Evolutionary conservation across 139 green algal species (phyloP), one percentile per base, ranked within the genome.

Genomic region (Dunaliella primolecta): DNA sequence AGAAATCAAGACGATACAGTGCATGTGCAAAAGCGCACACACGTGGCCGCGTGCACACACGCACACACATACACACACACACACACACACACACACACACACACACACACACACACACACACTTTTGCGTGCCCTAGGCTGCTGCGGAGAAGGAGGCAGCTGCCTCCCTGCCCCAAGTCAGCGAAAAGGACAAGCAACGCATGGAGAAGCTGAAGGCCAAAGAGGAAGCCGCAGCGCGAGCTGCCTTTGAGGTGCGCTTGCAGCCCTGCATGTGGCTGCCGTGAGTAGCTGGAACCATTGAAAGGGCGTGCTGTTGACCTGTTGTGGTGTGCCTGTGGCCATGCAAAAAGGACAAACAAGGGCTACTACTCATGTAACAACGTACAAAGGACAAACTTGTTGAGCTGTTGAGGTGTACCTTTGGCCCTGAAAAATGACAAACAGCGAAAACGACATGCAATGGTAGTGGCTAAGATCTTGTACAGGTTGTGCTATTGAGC

Each of bases 181-280:
- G 36, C 32, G 91, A 92, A 0, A 92, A 92, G 83, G 94, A 97
- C 74, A 81, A 83, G 1, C 81, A 74, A 0, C 96, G 97, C 84
- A 89, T 97, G 31, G 87, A 93, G 20, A 95, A 90, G 88, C 85
- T 88, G 36, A 71, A 86, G 3, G 85, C 89, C 32, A 94, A 91
- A 83, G 87, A 93, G 82, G 89, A 95, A 86, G 83, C 81, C 30
- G 78, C 82, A 34, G 74, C 86, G 35, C 84, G 91, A 34, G 91
- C 92, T 35, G 93, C 91, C 0, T 89, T 94, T 75, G 88, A 92
- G 34, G 83, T 81, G 64, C 74, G 88, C 87, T 81, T 64, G 46
- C n/a, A n/a, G n/a, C n/a, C n/a, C n/a, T n/a, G n/a, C n/a, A n/a
- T n/a, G n/a, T n/a, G n/a, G n/a, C n/a, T n/a, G n/a, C n/a, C n/a